These are phyloP conservation scores for Immersiella caudata DNA, from an alignment of 495 filamentous ascomycete genomes.

Conservation along the genomic window DNA sequence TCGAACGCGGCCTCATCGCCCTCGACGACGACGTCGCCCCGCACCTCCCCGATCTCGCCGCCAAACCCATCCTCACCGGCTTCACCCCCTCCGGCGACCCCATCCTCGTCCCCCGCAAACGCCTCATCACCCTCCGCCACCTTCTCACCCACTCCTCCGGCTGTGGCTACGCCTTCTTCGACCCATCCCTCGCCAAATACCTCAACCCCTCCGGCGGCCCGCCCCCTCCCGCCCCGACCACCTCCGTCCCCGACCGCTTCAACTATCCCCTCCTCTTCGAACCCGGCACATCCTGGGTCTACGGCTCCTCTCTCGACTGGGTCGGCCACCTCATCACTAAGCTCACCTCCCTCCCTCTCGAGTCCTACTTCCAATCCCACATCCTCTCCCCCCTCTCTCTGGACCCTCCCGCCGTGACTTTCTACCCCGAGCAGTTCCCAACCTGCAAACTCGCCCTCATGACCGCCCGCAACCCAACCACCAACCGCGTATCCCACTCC, in stretches of 20 bases:
- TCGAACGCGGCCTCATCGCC: slow-evolving; percentile 38
- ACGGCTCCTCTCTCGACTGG: slow-evolving; percentile 42
- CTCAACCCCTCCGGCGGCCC: background rate
- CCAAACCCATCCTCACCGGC: slow-evolving; percentile 31
- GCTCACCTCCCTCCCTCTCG: slow-evolving; percentile 31
- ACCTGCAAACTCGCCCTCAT: slow-evolving; percentile 24
- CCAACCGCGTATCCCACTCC: slow-evolving; percentile 20
- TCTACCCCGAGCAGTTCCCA: slow-evolving; percentile 30
- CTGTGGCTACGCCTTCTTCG: slow-evolving; percentile 34
- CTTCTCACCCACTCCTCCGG: slow-evolving; percentile 44
- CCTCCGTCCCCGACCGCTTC: slow-evolving; percentile 32
- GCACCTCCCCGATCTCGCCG: slow-evolving; percentile 39
- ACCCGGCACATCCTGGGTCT: slow-evolving; percentile 43
- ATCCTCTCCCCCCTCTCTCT: slow-evolving; percentile 34
- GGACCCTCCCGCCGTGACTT: slow-evolving; percentile 24
- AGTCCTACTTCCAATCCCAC: slow-evolving; percentile 33
- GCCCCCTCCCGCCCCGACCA: background rate
- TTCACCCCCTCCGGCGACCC: slow-evolving; percentile 33
- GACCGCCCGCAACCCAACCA: slow-evolving; percentile 23
- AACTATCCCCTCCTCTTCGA: slow-evolving; percentile 40
- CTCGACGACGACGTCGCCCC: slow-evolving; percentile 40
- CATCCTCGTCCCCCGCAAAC: slow-evolving; percentile 23
- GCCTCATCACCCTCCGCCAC: slow-evolving; percentile 38
- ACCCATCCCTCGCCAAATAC: slow-evolving; percentile 29
- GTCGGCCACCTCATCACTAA: slow-evolving; percentile 37